phyloP scores from a whole-genome alignment of 306 rosid species.

The Sesbania bispinosa region DNA sequence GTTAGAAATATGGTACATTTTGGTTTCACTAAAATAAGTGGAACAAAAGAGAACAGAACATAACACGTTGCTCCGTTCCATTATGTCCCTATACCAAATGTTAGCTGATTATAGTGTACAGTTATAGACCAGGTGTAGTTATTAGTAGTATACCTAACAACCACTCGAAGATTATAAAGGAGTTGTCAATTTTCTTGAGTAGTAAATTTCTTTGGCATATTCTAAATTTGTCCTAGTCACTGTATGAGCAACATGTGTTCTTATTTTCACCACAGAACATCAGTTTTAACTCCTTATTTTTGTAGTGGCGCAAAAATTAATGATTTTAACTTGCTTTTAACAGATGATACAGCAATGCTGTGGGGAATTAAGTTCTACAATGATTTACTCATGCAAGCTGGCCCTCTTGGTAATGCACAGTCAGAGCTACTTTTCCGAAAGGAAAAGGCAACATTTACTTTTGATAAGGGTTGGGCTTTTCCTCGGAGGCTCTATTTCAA shows the following conservation, averaged over 20 bases:
- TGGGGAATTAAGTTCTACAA: constrained; percentile 91
- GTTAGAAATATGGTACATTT: not conserved
- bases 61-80: too few species aligned
- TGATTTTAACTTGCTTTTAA: constrained; percentile 32
- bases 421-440: too few species aligned
- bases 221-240: not conserved
- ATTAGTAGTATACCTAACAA: not conserved
- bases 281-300: not conserved
- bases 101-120: not conserved
- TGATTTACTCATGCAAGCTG: constrained; percentile 81
- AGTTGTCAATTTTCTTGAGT: not conserved
- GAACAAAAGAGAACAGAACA: not conserved
- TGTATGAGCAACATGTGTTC: not conserved
- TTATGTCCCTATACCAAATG: not conserved
- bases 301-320: not conserved
- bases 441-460: too few species aligned
- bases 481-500: too few species aligned
- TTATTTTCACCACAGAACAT: not conserved
- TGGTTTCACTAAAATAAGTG: not conserved
- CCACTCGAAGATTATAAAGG: not conserved
- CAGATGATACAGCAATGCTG: constrained; percentile 94
- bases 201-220: not conserved
- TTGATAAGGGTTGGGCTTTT: too few species aligned
- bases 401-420: constrained; percentile 74
- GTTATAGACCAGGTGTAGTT: not conserved